Evolutionary conservation across 305 asterid genomes (phyloP).

Genomic region (Striga hermonthica): DNA sequence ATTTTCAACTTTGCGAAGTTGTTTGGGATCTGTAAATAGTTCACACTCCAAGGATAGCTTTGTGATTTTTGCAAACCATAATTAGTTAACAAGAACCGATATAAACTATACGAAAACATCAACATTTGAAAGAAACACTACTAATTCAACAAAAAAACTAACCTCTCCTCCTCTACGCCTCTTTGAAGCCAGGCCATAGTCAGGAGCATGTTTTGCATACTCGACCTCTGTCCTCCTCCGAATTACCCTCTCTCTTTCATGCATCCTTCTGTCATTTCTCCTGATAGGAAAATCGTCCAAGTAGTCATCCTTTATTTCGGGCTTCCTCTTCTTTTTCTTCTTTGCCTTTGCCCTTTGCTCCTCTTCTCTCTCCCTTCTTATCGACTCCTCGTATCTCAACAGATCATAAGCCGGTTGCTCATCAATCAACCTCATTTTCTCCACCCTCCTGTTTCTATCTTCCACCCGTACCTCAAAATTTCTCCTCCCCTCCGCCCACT

Average conservation of each 20-base stretch:
- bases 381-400: constrained; percentile 60
- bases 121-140: background rate
- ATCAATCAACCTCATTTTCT: constrained; percentile 52
- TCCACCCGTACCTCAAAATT: constrained; percentile 54
- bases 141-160: constrained; percentile 18
- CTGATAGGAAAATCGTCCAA: constrained; percentile 62
- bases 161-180: constrained; percentile 98
- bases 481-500: constrained; percentile 64
- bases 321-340: constrained; percentile 72
- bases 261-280: constrained; percentile 68
- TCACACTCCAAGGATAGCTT: background rate
- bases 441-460: constrained; percentile 57
- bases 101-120: constrained; percentile 7
- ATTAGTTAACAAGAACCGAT: background rate
- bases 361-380: constrained; percentile 89
- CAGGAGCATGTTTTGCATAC: constrained; percentile 43
- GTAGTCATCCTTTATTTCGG: constrained; percentile 61
- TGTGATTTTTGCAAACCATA: background rate
- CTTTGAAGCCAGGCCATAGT: constrained; percentile 52
- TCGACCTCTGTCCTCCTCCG: constrained; percentile 62
- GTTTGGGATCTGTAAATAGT: background rate
- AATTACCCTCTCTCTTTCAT: constrained; percentile 59
- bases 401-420: constrained; percentile 64
- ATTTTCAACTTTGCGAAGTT: background rate
- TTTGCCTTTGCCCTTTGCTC: constrained; percentile 76